Evolutionary conservation across 2,329 filamentous ascomycete genomes (phyloP).

Genomic region (Aspergillus luchuensis): DNA sequence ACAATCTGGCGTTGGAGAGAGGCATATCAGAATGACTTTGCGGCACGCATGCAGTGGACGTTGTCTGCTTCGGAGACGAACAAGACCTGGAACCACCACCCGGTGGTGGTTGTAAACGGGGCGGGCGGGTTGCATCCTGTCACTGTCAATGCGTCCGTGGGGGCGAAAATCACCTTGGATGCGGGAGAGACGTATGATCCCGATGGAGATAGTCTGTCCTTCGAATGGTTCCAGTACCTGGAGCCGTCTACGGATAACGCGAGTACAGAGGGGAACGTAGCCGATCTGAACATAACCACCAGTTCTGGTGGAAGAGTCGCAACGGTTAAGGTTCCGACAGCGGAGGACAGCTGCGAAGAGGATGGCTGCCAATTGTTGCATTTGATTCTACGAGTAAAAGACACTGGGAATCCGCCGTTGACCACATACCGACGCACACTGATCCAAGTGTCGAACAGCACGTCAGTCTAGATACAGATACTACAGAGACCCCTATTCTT

Average conservation of each 20-base stretch:
- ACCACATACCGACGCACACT: constrained; percentile 1
- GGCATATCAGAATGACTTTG: constrained; percentile 56
- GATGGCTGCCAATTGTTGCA: constrained; percentile 2
- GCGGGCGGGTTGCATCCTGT: constrained; percentile 4
- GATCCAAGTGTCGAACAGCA: constrained; percentile 7
- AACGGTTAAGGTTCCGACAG: neutral
- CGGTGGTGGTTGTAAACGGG: constrained; percentile 23
- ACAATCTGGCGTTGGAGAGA: constrained; percentile 58
- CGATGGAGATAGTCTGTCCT: constrained; percentile 1
- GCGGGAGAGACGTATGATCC: constrained; percentile 6
- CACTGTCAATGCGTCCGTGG: neutral
- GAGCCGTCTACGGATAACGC: constrained; percentile 1
- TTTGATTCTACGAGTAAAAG: constrained; percentile 3
- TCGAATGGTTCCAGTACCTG: constrained; percentile 8
- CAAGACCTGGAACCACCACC: constrained; percentile 23
- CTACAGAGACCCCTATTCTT: no score
- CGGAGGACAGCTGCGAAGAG: neutral
- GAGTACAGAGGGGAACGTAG: neutral
- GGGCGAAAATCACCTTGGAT: neutral
- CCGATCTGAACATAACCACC: neutral
- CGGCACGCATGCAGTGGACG: constrained; percentile 52
- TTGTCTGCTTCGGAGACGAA: constrained; percentile 24
- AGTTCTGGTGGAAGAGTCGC: neutral
- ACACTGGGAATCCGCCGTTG: neutral
- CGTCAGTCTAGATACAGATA: neutral